Percentiles rank a stretch among this genome's conserved stretches.
phyloP scores from a whole-genome alignment of 345 rosid genomes.

The Viola odorata region DNA sequence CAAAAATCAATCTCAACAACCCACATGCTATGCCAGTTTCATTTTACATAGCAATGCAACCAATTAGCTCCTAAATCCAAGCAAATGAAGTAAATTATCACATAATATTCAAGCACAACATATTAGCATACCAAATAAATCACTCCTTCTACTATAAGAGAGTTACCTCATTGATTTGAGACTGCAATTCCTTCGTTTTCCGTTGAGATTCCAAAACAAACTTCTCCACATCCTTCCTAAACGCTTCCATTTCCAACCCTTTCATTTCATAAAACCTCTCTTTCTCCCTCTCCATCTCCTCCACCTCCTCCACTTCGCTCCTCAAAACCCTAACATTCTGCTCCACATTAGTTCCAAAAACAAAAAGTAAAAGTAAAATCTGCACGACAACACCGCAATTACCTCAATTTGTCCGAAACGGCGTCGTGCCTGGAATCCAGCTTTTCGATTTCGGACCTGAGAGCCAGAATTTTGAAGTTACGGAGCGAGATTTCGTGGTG shows the following conservation, averaged over 20 bases:
- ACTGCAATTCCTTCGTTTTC: conserved; percentile 36
- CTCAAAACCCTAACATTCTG: conserved; percentile 40
- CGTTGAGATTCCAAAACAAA: conserved; percentile 30
- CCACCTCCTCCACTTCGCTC: conserved; percentile 51
- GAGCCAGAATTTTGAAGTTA: conserved; percentile 46
- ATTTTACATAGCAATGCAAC: too few species aligned
- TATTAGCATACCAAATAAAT: too few species aligned
- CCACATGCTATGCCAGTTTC: too few species aligned
- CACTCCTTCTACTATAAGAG: neutral
- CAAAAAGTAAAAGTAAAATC: too few species aligned
- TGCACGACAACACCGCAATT: neutral
- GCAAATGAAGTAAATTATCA: too few species aligned
- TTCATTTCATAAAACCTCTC: conserved; percentile 41
- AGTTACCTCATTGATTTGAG: conserved; percentile 32
- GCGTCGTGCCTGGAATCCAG: conserved; percentile 36
- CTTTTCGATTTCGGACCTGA: conserved; percentile 40
- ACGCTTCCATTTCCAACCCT: conserved; percentile 45
- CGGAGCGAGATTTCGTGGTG: conserved; percentile 48
- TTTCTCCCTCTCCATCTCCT: conserved; percentile 45
- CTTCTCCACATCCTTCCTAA: conserved; percentile 30
- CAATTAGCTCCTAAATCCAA: too few species aligned
- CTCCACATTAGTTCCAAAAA: neutral
- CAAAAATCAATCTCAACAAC: too few species aligned
- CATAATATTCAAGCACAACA: too few species aligned
- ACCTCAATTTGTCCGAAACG: conserved; percentile 38